Base-by-base conservation (phyloP, 2,329 filamentous ascomycete species). In the Fusarium falciforme region DNA sequence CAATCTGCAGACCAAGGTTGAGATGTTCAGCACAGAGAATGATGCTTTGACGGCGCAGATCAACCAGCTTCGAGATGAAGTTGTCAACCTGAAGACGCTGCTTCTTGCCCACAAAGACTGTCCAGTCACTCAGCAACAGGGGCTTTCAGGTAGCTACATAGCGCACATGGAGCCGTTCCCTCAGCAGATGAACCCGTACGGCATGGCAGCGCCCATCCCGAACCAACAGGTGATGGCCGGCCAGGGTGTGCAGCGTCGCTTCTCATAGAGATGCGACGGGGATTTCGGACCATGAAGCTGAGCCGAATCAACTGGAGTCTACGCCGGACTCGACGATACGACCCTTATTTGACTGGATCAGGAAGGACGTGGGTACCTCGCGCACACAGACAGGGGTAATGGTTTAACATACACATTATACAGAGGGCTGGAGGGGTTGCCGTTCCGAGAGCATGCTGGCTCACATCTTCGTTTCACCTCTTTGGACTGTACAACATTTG, bases 41-140 rank as follows among this genome's bases (percentile, higher is more conserved):
- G 96, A 99, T 79, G 91, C 91, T 2, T 88, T 99, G 36, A 94
- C 92, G 20, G 88, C 92, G 4, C 96, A 96, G 72, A 95, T 98
- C 67, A 93, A 93, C 2, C 91, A 94, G 76, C 86, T 98, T 7
- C 90, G 95, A 31, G 96, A 98, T 80, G 96, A 99, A 80, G 94
- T 98, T 68, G 94, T 98, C 57, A 97, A 96, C 73, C 88, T 99
- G 47, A 98, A 98, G 86, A 98, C 95, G 0, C 87, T 98, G 0
- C 87, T 99, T 4, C 88, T 98, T 25, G 95, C 95, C 0, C 96
- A 99, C 84, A 98, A 98, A 81, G 96, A 98, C 81, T 98, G 96
- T 77, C 94, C 96, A 0, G 93, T 98, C 9, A 95, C 95, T 4
- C 94, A 97, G 81, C 92, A 94, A 54, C 95, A 98, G 82, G 83